Conservation (phyloP, 2,329 filamentous ascomycete genomes). For the Didymosphaeria variabile region DNA sequence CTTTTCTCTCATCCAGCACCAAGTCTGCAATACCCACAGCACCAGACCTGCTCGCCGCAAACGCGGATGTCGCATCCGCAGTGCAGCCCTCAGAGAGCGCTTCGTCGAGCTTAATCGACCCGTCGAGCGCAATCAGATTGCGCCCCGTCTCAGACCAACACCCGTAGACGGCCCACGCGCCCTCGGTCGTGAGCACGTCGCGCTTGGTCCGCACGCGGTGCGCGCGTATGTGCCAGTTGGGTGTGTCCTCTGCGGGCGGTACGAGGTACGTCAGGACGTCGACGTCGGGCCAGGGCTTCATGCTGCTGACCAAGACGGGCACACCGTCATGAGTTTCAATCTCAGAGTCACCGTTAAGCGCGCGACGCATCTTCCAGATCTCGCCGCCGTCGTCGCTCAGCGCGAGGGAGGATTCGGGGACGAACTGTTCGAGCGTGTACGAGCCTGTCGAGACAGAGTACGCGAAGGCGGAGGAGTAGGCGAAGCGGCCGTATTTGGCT, state of each 20-base stretch:
- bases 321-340: slow-evolving; percentile 65
- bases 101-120: slow-evolving; percentile 46
- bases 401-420: slow-evolving; percentile 77
- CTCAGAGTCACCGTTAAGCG: slow-evolving; percentile 68
- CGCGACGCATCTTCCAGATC: slow-evolving; percentile 78
- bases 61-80: slow-evolving; percentile 42
- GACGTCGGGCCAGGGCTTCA: slow-evolving; percentile 76
- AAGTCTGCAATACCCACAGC: slow-evolving; percentile 62
- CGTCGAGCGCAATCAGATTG: slow-evolving; percentile 56
- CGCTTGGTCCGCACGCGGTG: slow-evolving; percentile 69
- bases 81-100: slow-evolving; percentile 53
- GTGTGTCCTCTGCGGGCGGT: slow-evolving; percentile 65
- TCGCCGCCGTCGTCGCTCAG: slow-evolving; percentile 80
- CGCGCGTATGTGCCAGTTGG: slow-evolving; percentile 72
- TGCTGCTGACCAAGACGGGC: slow-evolving; percentile 72
- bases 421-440: slow-evolving; percentile 79
- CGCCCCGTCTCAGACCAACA: slow-evolving; percentile 68
- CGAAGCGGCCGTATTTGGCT: slow-evolving; percentile 82
- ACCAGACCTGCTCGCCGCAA: slow-evolving; percentile 60
- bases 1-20: slow-evolving; percentile 56
- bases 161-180: slow-evolving; percentile 74
- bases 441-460: slow-evolving; percentile 81
- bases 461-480: slow-evolving; percentile 78
- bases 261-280: slow-evolving; percentile 71
- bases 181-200: slow-evolving; percentile 75